Percentiles rank a stretch among this genome's conserved stretches.
phyloP scores from a whole-genome alignment of 495 filamentous ascomycete species.

The Margaritispora aquatica region DNA sequence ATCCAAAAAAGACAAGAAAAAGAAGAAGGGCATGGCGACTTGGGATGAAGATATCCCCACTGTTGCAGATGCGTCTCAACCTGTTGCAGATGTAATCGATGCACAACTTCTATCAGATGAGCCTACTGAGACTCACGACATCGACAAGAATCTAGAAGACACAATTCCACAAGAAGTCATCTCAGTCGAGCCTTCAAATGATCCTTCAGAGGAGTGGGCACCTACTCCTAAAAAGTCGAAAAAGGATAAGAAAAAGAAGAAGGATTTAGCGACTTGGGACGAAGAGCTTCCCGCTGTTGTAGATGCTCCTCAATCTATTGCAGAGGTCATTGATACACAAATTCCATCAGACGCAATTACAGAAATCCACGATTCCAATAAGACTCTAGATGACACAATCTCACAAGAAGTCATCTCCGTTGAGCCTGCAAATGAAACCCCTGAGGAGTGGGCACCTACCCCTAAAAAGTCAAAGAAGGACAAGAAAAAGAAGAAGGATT shows the following conservation, averaged over 20 bases:
- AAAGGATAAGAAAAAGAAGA: slow-evolving; percentile 21
- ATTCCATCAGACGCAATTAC: background rate
- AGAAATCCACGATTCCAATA: background rate
- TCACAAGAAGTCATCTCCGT: background rate
- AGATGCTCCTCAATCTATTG: background rate
- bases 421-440: slow-evolving; percentile 22
- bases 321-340: background rate
- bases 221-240: slow-evolving; percentile 27
- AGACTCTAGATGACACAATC: background rate
- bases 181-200: background rate
- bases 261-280: slow-evolving; percentile 8
- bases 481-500: slow-evolving; percentile 21
- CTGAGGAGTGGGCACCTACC: background rate
- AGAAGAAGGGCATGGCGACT: no score
- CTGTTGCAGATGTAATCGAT: no score
- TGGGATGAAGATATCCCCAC: no score
- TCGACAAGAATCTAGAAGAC: no score
- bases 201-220: background rate
- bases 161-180: background rate
- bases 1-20: slow-evolving; percentile 29
- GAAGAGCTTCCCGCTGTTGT: background rate
- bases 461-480: slow-evolving; percentile 26
- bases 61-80: no score
- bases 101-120: no score
- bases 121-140: no score